Base-by-base conservation (phyloP, 106 monocot genomes). In the Dioscorea dumetorum region DNA sequence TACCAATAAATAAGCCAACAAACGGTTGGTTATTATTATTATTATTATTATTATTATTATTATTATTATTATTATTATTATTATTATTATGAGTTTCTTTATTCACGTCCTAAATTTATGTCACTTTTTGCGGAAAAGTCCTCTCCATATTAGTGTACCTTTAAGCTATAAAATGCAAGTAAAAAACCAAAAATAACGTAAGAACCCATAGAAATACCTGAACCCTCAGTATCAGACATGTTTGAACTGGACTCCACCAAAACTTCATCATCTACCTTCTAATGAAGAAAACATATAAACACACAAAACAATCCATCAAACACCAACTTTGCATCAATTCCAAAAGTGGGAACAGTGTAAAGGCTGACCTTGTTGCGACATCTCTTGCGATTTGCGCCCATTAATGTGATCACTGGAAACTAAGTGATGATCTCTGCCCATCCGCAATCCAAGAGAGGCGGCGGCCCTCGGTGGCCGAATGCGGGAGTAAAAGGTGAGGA, bases 201-300 rank as follows among this genome's bases (percentile, higher is more conserved):
- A 41, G 17, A 51, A 14, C 5, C n/a, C 59, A 59, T 53, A 32
- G 21, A 62, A 17, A 56, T 31, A 76, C 81, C 81, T 58, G 81
- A 76, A 64, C 76, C 63, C 49, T 72, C 72, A 50, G 54, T 8
- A 52, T 76, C 76, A 5, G 64, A 72, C 76, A 81, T 72, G 33
- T 22, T 48, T 22, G 20, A 4, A 59, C 59, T 59, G 12, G 59
- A 59, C 23, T 22, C 18, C 54, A 2, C 19, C 7, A 19, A 54
- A 4, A 13, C 54, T 2, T 54, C 54, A 54, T 54, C 54, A 19
- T 54, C 54, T 5, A 18, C 54, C 54, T 54, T 54, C 54, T 19
- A 4, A 54, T 16, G 0, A 54, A 19, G 11, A 23, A 22, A 60
- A 60, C 21, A 60, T 9, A 22, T 8, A 60, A 5, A 60, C 12